phyloP scores from a whole-genome alignment of 2,329 filamentous ascomycete genomes.

The Coniochaeta hoffmannii region DNA sequence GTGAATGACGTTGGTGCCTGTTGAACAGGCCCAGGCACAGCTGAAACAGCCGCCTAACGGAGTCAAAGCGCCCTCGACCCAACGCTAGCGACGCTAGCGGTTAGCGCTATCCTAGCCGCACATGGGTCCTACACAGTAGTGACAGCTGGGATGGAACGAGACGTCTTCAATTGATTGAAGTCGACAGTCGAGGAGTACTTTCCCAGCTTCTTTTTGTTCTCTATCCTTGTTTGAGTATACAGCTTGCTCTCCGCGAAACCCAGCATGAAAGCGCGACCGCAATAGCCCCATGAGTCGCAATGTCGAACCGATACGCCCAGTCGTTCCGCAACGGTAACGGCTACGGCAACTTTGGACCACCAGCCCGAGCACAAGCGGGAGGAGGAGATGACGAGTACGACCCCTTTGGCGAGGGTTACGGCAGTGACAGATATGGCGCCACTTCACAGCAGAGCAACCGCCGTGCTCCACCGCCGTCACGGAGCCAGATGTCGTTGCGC shows the following conservation, averaged over 20 bases:
- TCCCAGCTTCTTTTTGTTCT: background rate
- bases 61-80: background rate
- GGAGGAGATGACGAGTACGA: slow-evolving; percentile 39
- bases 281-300: slow-evolving; percentile 16
- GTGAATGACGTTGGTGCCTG: background rate
- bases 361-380: slow-evolving; percentile 2
- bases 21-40: background rate
- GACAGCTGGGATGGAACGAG: background rate
- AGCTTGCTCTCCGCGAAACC: background rate
- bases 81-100: background rate
- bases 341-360: slow-evolving; percentile 34
- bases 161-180: background rate
- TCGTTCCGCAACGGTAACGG: slow-evolving; percentile 37
- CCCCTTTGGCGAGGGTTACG: slow-evolving; percentile 38
- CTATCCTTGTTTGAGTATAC: background rate
- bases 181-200: background rate
- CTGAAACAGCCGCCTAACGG: background rate
- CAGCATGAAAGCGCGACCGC: background rate
- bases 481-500: slow-evolving; percentile 8
- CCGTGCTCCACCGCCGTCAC: slow-evolving; percentile 5
- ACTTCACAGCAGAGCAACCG: background rate
- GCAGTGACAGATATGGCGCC: slow-evolving; percentile 33
- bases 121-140: background rate
- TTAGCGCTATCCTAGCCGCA: background rate
- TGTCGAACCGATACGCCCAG: slow-evolving; percentile 44